These are phyloP conservation scores for Phoma sp. DNA, from an alignment of 2,329 filamentous ascomycete species.

Conservation along the genomic window DNA sequence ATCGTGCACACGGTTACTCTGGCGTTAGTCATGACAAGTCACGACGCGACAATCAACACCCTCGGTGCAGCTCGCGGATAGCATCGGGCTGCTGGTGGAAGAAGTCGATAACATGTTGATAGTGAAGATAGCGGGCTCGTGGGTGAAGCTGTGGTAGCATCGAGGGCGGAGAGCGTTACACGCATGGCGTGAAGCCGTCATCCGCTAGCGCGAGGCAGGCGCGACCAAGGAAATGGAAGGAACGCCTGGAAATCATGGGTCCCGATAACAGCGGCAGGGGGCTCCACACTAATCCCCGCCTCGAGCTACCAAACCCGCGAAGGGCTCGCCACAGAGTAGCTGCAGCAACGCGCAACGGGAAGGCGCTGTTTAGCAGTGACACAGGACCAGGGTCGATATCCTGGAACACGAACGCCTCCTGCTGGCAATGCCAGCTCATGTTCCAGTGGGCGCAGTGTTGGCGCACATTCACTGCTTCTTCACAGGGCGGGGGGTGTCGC, in stretches of 20 bases:
- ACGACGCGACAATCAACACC: slow-evolving; percentile 1
- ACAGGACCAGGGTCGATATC: slow-evolving; percentile 1
- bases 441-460: slow-evolving; percentile 10
- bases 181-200: slow-evolving; percentile 26
- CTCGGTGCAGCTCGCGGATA: slow-evolving; percentile 4
- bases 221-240: slow-evolving; percentile 21
- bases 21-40: slow-evolving; percentile 11
- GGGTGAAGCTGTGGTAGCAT: slow-evolving; percentile 35
- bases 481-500: slow-evolving; percentile 37
- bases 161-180: slow-evolving; percentile 37
- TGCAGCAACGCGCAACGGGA: slow-evolving; percentile 11
- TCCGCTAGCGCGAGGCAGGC: slow-evolving; percentile 17
- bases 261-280: slow-evolving; percentile 6
- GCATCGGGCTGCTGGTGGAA: neutral
- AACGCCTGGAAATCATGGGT: slow-evolving; percentile 9
- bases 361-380: neutral
- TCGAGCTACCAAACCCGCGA: slow-evolving; percentile 1
- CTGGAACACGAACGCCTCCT: neutral
- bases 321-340: slow-evolving; percentile 2
- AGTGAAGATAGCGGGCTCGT: slow-evolving; percentile 21
- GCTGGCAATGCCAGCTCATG: slow-evolving; percentile 6
- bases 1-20: slow-evolving; percentile 8
- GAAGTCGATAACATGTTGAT: slow-evolving; percentile 11
- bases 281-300: slow-evolving; percentile 6
- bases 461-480: slow-evolving; percentile 10